Base-by-base conservation (phyloP, 1,139 yeast genomes). In the Suhomyces yuchorum region DNA sequence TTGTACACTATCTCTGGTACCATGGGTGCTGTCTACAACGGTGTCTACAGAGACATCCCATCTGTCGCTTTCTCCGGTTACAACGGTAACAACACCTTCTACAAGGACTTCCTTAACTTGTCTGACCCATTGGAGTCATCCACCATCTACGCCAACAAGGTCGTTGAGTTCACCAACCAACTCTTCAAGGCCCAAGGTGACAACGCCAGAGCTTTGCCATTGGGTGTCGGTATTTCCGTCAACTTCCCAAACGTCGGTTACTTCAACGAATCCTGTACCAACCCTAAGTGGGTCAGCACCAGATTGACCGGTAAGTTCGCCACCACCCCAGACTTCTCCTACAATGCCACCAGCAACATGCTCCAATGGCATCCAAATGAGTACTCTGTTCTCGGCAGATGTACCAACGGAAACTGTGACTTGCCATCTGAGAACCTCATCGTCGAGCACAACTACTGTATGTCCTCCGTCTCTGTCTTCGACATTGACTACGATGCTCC, bases 21-120 rank as follows among this genome's bases (percentile, higher is more conserved):
- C 40, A 67, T 73, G 55, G 78, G 76, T 56, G 80, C 79, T 46
- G 60, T 77, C 44, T 73, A 73, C 64, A 64, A 65, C 51, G 63
- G 78, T 34, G 70, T 73, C 38, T 72, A 73, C 65, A 66, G 78
- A 57, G 71, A 73, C 35, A 40, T 65, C 45, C 79, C 80, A 38
- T 75, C 73, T 35, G 61, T 74, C 54, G 78, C 79, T 11, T 68
- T 75, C 62, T 73, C 78, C 32, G 78, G 77, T 43, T 68, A 78
- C 42, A 73, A 72, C 60, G 38, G 57, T 26, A 73, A 73, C 69
- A 73, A 73, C 63, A 66, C 78, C 9, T 72, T 72, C 64, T 74
- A 59, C 66, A 65, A 67, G 58, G 76, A 71, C 57, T 53, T 56
- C 48, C 67, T 70, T 55, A 67, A 63, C 70, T 57, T 57, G 51